Conservation (phyloP, 2,329 filamentous ascomycete genomes). For the Chalaropsis thielavioides region DNA sequence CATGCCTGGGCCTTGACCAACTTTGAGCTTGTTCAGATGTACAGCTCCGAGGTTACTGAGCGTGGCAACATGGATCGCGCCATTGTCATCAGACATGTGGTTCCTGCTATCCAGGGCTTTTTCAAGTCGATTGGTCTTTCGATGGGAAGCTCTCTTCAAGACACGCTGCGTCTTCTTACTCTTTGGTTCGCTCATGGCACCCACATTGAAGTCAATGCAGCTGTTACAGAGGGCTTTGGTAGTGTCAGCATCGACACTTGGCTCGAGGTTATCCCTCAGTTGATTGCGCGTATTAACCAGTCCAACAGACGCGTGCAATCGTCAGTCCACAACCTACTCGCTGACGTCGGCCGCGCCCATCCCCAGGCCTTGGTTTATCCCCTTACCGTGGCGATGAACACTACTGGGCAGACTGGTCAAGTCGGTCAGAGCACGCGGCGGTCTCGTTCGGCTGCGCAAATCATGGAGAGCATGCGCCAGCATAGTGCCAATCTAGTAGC, state of each 20-base stretch:
- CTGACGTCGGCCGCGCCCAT: constrained; percentile 84
- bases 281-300: constrained; percentile 95
- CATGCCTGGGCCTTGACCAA: constrained; percentile 97
- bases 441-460: constrained; percentile 74
- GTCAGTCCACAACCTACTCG: constrained; percentile 81
- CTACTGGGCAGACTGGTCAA: constrained; percentile 28
- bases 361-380: constrained; percentile 95
- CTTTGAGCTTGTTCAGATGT: constrained; percentile 85
- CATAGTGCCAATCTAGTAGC: constrained; percentile 88
- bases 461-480: constrained; percentile 96
- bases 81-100: constrained; percentile 71
- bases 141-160: constrained; percentile 81
- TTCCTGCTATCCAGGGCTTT: constrained; percentile 89
- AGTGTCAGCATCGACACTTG: constrained; percentile 94
- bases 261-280: constrained; percentile 94
- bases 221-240: constrained; percentile 78
- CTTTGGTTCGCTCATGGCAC: constrained; percentile 94
- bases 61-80: constrained; percentile 38
- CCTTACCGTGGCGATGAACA: constrained; percentile 96
- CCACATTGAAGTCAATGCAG: constrained; percentile 70
- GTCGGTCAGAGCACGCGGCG: constrained; percentile 54
- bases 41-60: constrained; percentile 24
- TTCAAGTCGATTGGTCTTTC: constrained; percentile 94
- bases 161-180: constrained; percentile 81
- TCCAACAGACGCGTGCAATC: constrained; percentile 77